Base-by-base conservation (phyloP, 306 rosid genomes). In the Trifolium pratense region DNA sequence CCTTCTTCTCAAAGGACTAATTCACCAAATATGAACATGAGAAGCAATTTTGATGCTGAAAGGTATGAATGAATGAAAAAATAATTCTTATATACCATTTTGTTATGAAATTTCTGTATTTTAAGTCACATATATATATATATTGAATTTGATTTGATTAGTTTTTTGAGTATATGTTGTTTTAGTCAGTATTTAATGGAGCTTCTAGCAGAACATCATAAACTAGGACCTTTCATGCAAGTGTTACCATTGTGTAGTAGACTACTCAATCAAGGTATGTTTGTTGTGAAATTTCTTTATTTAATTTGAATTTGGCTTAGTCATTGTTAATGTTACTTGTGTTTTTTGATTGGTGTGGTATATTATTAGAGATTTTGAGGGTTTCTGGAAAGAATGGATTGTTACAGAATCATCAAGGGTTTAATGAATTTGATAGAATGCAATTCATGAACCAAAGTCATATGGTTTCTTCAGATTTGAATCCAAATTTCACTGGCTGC, bases 201-300 rank as follows among this genome's bases (percentile, higher is more conserved):
- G 67, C 68, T 86, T 46, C 62, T 86, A 36, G 82, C 83, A 23
- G 89, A 86, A 79, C 75, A 79, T 64, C 89, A 86, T 66, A 86
- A 86, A 65, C 85, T 86, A 68, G 82, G 78, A 55, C 89, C 89
- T 52, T 86, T 86, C 85, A 36, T 80, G 62, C 87, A 83, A 83
- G 89, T 86, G 37, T 80, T 86, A n/a, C 89, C 89, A 70, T 73
- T 78, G 11, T 83, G 89, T 69, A 75, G 70, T 66, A 68, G 85
- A 75, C 85, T 86, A 69, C 81, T 86, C 26, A 83, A 78, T 83
- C 89, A 86, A 86, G 89, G 89, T 86, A 9, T 12, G 60, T 70
- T 60, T 45, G 25, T 21, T 39, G 17, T 63, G 18, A 21, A 42
- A 16, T 79, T 76, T 57, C 1, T 59, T 74, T 68, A 60, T 66